Conservation (phyloP, 352 stramenopile genomes). For the Globisporangium paroecandrum region DNA sequence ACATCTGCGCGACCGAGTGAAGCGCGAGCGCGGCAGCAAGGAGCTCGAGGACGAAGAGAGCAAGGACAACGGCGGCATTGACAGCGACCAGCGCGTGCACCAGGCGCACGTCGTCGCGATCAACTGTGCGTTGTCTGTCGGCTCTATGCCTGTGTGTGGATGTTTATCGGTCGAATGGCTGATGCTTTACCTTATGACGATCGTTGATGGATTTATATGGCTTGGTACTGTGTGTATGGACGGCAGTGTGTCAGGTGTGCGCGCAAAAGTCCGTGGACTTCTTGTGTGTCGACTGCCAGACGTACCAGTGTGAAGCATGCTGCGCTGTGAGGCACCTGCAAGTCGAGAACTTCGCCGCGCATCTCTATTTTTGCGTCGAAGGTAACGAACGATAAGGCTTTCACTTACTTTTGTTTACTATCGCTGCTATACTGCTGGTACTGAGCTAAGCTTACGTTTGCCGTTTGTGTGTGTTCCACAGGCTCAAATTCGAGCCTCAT, state of each 20-base stretch:
- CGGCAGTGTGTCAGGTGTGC: constrained; percentile 54
- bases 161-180: neutral
- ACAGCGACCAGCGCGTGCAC: constrained; percentile 26
- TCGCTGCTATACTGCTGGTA: neutral
- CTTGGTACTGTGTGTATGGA: neutral
- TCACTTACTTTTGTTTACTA: neutral
- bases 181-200: too few species aligned
- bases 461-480: constrained; percentile 19
- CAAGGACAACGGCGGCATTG: constrained; percentile 22
- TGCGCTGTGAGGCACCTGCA: constrained; percentile 37
- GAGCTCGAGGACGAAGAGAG: constrained; percentile 35
- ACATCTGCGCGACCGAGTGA: neutral
- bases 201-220: neutral
- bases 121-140: constrained; percentile 29
- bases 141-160: neutral
- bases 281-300: constrained; percentile 48
- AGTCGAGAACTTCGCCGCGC: constrained; percentile 18
- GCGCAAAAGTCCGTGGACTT: constrained; percentile 41
- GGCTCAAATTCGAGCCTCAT: constrained; percentile 38
- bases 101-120: constrained; percentile 40
- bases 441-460: neutral
- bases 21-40: constrained; percentile 2
- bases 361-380: constrained; percentile 64
- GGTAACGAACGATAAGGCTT: constrained; percentile 21
- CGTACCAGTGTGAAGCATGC: constrained; percentile 59